Evolutionary conservation across 768 basidiomycete species (phyloP).

Genomic region (Russula virescens): DNA sequence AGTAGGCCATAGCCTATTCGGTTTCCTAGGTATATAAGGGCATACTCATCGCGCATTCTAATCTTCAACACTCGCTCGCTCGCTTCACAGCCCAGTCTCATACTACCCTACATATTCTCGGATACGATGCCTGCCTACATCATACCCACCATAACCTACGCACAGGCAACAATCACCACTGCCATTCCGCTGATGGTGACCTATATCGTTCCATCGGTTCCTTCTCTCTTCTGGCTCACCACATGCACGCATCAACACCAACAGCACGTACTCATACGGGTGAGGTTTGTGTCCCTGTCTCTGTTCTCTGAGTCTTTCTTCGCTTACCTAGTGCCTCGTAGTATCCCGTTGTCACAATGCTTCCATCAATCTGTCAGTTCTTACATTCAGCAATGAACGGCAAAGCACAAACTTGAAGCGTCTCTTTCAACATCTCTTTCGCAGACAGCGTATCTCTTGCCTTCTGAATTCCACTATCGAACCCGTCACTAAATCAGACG

Average conservation of each 20-base stretch:
- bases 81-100: not conserved
- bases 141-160: not conserved
- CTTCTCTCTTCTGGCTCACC: not conserved
- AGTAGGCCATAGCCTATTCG: too few species aligned
- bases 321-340: not conserved
- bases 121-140: not conserved
- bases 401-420: not conserved
- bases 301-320: not conserved
- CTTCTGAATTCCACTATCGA: too few species aligned
- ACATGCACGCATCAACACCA: too few species aligned
- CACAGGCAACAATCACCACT: not conserved
- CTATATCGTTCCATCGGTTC: not conserved
- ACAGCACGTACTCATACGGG: too few species aligned
- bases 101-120: not conserved
- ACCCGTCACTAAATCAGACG: too few species aligned
- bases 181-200: not conserved
- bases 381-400: not conserved
- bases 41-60: not conserved
- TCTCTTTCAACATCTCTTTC: not conserved
- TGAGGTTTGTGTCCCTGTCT: not conserved
- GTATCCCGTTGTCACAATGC: not conserved
- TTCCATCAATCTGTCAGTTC: too few species aligned
- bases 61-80: not conserved
- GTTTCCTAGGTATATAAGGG: slow-evolving; percentile 12
- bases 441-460: not conserved